Conservation (phyloP, 306 rosid species). For the Cucurbita argyrosperma region DNA sequence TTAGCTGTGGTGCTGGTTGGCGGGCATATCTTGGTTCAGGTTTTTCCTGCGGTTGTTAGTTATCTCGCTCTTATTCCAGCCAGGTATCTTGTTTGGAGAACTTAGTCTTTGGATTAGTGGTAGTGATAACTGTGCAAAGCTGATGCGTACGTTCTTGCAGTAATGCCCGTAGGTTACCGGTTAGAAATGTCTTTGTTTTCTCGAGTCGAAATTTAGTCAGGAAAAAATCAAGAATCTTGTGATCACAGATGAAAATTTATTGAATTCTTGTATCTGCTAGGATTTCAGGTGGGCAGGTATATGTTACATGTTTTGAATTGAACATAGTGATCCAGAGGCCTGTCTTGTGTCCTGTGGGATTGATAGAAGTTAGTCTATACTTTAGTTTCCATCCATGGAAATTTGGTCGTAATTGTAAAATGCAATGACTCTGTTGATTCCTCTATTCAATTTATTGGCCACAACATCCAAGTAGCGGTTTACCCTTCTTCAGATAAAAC, state of each 20-base stretch:
- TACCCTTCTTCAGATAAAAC: not conserved
- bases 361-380: not conserved
- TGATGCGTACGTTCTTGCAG: not conserved
- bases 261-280: not conserved
- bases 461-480: not conserved
- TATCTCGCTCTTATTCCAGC: conserved; percentile 91
- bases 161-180: not conserved
- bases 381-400: not conserved
- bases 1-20: conserved; percentile 45
- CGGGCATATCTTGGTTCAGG: conserved; percentile 49
- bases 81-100: conserved; percentile 20
- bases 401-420: not conserved
- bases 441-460: not conserved
- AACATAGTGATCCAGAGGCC: not conserved
- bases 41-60: conserved; percentile 41
- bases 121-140: not conserved
- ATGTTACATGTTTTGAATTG: not conserved
- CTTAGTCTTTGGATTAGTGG: not conserved
- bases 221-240: not conserved
- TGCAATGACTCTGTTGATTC: not conserved
- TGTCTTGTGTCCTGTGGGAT: not conserved
- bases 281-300: not conserved
- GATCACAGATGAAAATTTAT: not conserved
- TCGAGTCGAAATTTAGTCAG: not conserved
- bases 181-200: not conserved